Conservation (phyloP, 2,329 filamentous ascomycete genomes). For the Pseudohalonectria lignicola region DNA sequence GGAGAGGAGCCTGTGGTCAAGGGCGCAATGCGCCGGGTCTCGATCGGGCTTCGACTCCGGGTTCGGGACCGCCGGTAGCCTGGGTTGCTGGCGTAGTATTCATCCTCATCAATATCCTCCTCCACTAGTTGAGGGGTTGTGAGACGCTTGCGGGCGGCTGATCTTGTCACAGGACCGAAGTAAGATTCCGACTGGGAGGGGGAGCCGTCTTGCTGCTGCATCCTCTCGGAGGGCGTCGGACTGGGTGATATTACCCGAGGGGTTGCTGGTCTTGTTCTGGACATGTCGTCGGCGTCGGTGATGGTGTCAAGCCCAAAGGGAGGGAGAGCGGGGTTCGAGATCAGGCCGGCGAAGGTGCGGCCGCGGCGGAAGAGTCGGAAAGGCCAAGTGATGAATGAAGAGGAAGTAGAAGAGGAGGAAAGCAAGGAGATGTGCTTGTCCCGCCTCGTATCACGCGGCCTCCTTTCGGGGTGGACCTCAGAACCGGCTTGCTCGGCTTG, state of each 20-base stretch:
- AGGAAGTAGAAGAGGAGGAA: conserved; percentile 12
- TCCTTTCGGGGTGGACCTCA: conserved; percentile 15
- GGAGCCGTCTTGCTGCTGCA: conserved; percentile 28
- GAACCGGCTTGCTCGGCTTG: conserved; percentile 1
- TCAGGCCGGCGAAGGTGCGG: conserved; percentile 43
- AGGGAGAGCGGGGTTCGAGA: conserved; percentile 45
- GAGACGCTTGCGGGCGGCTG: conserved; percentile 51
- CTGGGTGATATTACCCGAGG: conserved; percentile 87
- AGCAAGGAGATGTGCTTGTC: conserved; percentile 7
- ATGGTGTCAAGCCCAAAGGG: conserved; percentile 36
- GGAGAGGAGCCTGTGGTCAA: background rate
- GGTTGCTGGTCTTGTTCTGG: conserved; percentile 57
- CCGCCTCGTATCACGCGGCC: conserved; percentile 2
- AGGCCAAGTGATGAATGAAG: conserved; percentile 24
- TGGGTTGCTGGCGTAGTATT: conserved; percentile 29
- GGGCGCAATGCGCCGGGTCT: conserved; percentile 19
- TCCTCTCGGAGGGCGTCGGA: conserved; percentile 56
- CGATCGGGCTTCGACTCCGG: conserved; percentile 59
- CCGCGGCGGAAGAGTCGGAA: conserved; percentile 33
- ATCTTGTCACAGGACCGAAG: conserved; percentile 66
- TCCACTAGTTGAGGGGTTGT: conserved; percentile 48
- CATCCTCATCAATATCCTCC: conserved; percentile 43
- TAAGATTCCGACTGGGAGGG: conserved; percentile 49
- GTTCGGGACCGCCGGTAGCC: conserved; percentile 53
- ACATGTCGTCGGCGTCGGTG: conserved; percentile 25